Evolutionary conservation across 768 basidiomycete species (phyloP), one percentile per base, ranked within the genome.

Genomic region (Hygrocybe punicea): DNA sequence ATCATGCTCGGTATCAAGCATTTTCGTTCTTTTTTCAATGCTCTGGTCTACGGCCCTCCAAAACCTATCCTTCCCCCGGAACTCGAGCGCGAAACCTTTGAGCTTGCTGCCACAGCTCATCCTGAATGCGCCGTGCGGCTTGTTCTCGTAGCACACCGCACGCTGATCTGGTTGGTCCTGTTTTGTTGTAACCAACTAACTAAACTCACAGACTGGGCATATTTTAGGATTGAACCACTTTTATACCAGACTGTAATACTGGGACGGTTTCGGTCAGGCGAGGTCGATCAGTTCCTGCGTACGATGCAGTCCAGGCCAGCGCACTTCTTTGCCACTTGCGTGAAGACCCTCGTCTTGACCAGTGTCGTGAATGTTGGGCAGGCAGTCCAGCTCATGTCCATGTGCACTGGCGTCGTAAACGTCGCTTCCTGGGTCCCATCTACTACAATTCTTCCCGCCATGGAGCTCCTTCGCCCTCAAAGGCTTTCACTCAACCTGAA

Each of bases 171-270:
- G 76, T 77, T 56, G 57, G 71, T 53, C 42, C 47, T 56, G 44
- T 45, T 59, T 23, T 44, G 48, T 48, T 39, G 29, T 47, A 10
- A 13, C 50, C 25, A 33, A 25, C 19, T 23, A 21, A 33, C 13
- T 39, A 33, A 16, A 40, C 24, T 42, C 13, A 11, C 21, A n/a
- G 17, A n/a, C 21, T 40, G 34, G 23, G 19, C 6, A 35, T 21
- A 50, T 14, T 19, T 37, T 19, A 79, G 78, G 76, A 65, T 76
- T 34, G 69, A 71, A 46, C 77, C 77, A 42, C 55, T 63, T 14
- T 69, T 78, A 33, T 79, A 77, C 62, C 62, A 70, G 36, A 71
- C 73, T 60, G 71, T 77, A 8, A 66, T 73, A 4, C 63, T 78
- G 17, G 71, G 71, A 25, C 19, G 52, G 37, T 51, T 48, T 42